phyloP scores from a whole-genome alignment of 257 asterid species.

The Petunia axillaris region DNA sequence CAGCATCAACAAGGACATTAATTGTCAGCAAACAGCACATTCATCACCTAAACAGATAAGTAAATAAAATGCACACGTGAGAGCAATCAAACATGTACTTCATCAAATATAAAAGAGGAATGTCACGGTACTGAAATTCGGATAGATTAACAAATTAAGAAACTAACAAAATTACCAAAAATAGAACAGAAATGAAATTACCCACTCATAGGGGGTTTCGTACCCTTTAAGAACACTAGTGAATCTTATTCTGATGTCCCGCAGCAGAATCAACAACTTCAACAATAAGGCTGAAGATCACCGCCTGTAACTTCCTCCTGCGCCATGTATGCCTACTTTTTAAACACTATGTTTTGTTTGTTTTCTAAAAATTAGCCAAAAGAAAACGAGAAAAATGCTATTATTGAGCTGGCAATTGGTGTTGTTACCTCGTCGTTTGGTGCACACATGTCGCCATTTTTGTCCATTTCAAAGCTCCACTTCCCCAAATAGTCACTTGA shows the following conservation, averaged over 20 bases:
- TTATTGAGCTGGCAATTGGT: neutral
- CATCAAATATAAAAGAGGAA: no score
- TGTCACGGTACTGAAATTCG: no score
- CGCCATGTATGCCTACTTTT: neutral
- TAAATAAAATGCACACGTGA: neutral
- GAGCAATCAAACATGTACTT: neutral
- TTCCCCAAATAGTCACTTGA: neutral
- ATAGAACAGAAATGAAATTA: no score
- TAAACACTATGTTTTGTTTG: neutral
- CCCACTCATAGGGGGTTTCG: neutral
- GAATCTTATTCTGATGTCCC: no score
- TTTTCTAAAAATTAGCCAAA: neutral
- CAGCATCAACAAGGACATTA: no score
- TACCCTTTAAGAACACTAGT: neutral
- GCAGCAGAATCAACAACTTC: no score
- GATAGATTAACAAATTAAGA: no score
- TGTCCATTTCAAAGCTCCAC: neutral
- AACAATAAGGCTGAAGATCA: neutral
- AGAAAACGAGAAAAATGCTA: no score
- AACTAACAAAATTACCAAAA: no score
- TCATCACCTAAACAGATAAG: no score
- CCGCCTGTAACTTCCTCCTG: neutral
- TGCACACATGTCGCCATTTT: neutral
- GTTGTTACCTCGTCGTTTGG: no score
- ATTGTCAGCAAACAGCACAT: no score